Conservation (phyloP, 169 alveolate species). For the Plasmodium coatneyi region DNA sequence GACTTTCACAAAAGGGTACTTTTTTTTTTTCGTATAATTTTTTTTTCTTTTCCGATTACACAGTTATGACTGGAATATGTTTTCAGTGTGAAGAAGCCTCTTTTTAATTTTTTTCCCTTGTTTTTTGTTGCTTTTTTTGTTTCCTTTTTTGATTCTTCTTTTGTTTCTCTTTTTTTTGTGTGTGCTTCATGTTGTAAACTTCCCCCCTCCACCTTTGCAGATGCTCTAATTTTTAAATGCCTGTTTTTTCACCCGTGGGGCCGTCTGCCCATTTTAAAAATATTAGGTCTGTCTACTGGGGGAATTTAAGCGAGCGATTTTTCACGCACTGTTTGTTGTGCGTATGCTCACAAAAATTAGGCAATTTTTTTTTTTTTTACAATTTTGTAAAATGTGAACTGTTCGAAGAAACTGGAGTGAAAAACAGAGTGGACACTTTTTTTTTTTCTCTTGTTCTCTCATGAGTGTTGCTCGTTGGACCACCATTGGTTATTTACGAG, state of each 20-base stretch:
- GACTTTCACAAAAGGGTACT: neutral
- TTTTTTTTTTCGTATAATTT: neutral
- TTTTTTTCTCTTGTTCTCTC: too few relatives aligned
- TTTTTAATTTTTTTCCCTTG: neutral
- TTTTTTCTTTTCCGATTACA: neutral
- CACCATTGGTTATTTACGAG: neutral
- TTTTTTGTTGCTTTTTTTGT: neutral
- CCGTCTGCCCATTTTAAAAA: neutral
- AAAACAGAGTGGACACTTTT: neutral
- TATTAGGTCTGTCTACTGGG: neutral
- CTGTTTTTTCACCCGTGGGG: neutral
- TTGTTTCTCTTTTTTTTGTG: neutral
- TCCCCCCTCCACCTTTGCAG: neutral
- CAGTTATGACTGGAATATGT: neutral
- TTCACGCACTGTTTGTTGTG: neutral
- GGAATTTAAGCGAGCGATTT: neutral
- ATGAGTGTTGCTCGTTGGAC: neutral
- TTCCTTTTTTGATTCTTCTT: too few relatives aligned
- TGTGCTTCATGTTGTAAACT: neutral
- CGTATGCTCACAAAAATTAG: neutral
- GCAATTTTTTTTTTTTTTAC: neutral
- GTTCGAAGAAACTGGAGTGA: neutral
- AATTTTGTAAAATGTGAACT: neutral
- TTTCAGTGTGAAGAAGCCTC: neutral
- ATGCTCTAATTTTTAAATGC: neutral